Conservation (phyloP, 306 rosid genomes). For the Parietaria judaica region DNA sequence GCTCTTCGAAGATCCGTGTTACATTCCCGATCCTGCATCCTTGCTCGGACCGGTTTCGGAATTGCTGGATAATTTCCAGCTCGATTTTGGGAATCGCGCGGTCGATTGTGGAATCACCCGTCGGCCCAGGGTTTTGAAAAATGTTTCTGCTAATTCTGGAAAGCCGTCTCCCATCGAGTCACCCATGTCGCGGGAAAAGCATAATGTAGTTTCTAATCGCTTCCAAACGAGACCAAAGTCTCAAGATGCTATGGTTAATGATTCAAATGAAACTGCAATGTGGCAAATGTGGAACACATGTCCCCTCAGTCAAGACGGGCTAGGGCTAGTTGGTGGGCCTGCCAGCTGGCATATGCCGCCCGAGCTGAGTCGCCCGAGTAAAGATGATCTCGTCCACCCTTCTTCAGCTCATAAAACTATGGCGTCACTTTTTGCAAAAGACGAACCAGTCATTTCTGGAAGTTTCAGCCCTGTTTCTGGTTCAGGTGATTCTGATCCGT, state of each 20-base stretch:
- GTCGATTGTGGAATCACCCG: conserved; percentile 36
- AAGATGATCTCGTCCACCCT: conserved; percentile 60
- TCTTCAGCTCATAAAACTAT: conserved; percentile 57
- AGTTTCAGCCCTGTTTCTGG: conserved; percentile 51
- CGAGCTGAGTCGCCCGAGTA: conserved; percentile 51
- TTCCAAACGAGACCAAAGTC: conserved; percentile 36
- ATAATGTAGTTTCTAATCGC: conserved; percentile 42
- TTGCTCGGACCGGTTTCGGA: conserved; percentile 96
- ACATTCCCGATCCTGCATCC: conserved; percentile 76
- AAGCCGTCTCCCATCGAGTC: conserved; percentile 94
- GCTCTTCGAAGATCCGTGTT: conserved; percentile 93
- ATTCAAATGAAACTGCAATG: conserved; percentile 59
- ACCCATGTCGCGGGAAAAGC: conserved; percentile 83
- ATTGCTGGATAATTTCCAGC: conserved; percentile 86
- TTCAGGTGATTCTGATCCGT: conserved; percentile 64
- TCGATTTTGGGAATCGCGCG: conserved; percentile 60
- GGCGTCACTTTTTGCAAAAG: conserved; percentile 72
- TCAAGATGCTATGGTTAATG: conserved; percentile 49
- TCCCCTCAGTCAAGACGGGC: conserved; percentile 91
- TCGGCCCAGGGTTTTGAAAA: conserved; percentile 49
- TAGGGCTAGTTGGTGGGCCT: conserved; percentile 75
- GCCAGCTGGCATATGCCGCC: conserved; percentile 72
- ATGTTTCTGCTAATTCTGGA: conserved; percentile 52
- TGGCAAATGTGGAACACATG: conserved; percentile 96
- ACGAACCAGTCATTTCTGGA: conserved; percentile 52